Conservation (phyloP, 768 basidiomycete genomes). For the Psilocybe tampanensis region DNA sequence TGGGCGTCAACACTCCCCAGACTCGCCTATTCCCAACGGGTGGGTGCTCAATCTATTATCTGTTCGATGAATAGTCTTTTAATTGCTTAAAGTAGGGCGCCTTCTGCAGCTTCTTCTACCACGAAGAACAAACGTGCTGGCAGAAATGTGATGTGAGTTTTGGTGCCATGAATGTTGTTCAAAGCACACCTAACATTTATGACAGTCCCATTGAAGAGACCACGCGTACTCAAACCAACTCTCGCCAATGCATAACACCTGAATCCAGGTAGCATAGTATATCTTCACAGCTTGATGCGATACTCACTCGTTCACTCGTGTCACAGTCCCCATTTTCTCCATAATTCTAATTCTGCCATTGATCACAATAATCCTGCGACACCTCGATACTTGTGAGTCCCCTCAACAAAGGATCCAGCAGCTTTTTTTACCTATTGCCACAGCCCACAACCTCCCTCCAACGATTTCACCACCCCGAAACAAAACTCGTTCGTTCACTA, state of each 20-base stretch:
- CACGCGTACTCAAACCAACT: constrained; percentile 17
- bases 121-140: constrained; percentile 1
- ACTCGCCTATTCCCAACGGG: constrained; percentile 24
- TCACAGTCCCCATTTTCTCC: constrained; percentile 25
- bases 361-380: constrained; percentile 28
- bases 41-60: background rate
- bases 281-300: background rate
- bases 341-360: constrained; percentile 18
- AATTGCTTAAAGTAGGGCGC: background rate
- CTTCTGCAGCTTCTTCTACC: background rate
- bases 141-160: constrained; percentile 18
- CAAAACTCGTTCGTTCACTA: constrained; percentile 14
- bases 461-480: constrained; percentile 30
- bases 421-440: background rate
- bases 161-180: constrained; percentile 10
- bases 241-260: constrained; percentile 46
- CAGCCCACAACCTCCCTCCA: constrained; percentile 17
- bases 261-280: constrained; percentile 42
- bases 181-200: background rate
- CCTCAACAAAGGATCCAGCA: background rate
- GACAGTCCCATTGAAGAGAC: constrained; percentile 14
- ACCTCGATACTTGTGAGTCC: constrained; percentile 34
- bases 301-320: background rate
- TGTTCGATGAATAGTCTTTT: background rate
- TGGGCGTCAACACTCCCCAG: constrained; percentile 22